A percentile compares a stretch with the other conserved stretches of the same genome.
These are phyloP conservation scores for Grosmannia clavigera DNA, from an alignment of 2,329 filamentous ascomycete genomes.

Conservation along the genomic window DNA sequence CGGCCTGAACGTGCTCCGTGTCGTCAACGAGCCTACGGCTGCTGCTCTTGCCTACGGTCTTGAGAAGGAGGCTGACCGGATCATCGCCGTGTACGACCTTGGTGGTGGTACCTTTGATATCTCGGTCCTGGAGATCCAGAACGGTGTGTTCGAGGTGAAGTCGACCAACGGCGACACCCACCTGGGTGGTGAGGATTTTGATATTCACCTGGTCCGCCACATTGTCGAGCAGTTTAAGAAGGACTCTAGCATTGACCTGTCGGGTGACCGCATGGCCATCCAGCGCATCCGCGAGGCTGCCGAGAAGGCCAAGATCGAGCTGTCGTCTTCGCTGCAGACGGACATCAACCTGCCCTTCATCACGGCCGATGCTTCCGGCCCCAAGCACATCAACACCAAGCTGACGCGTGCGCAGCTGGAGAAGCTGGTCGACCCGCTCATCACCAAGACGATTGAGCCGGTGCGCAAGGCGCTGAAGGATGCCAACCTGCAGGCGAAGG, in stretches of 20 bases:
- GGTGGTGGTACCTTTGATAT: constrained; percentile 94
- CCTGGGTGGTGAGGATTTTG: constrained; percentile 97
- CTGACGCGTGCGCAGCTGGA: constrained; percentile 98
- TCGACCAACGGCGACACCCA: constrained; percentile 95
- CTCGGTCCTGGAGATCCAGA: constrained; percentile 79
- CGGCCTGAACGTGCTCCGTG: constrained; percentile 87
- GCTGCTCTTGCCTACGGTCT: constrained; percentile 91
- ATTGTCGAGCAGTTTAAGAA: constrained; percentile 80
- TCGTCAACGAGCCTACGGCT: constrained; percentile 93
- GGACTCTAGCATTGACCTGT: constrained; percentile 84
- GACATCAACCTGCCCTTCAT: constrained; percentile 95
- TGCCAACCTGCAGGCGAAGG: constrained; percentile 90
- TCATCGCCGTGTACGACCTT: constrained; percentile 88
- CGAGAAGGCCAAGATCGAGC: constrained; percentile 97
- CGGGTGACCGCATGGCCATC: constrained; percentile 92
- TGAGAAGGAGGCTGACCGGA: constrained; percentile 74
- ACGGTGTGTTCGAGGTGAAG: constrained; percentile 88
- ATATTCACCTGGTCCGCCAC: constrained; percentile 90
- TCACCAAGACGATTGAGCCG: constrained; percentile 98
- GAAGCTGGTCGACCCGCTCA: constrained; percentile 96
- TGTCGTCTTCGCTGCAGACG: constrained; percentile 86
- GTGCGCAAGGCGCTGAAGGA: constrained; percentile 97
- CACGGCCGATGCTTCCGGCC: constrained; percentile 86
- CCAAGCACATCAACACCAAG: constrained; percentile 99
- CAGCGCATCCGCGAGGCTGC: constrained; percentile 99